Conservation (phyloP, 208 protist genomes). For the Acanthamoeba divionensis region DNA sequence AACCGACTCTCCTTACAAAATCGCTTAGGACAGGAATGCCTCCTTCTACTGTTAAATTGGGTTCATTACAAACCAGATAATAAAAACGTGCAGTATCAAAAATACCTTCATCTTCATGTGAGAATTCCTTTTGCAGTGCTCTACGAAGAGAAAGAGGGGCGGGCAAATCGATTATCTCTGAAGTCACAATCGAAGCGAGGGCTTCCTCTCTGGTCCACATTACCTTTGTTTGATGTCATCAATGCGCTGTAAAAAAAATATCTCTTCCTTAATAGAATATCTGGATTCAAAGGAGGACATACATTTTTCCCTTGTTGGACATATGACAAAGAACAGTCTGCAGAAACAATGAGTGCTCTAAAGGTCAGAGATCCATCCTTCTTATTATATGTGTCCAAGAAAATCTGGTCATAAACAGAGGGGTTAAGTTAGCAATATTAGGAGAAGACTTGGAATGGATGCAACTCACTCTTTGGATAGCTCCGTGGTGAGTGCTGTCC, state of each 20-base stretch:
- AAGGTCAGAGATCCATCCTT: background rate
- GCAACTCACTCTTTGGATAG: too few relatives aligned
- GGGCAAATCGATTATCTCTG: conserved; percentile 45
- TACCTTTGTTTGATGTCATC: background rate
- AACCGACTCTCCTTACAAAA: background rate
- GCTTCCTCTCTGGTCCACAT: conserved; percentile 45
- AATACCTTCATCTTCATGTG: background rate
- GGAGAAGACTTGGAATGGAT: too few relatives aligned
- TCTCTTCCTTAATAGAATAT: background rate
- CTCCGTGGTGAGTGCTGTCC: too few relatives aligned
- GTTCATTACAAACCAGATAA: background rate
- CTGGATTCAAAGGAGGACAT: background rate
- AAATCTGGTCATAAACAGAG: background rate
- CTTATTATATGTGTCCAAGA: background rate
- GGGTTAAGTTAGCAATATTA: too few relatives aligned
- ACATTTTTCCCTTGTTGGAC: background rate
- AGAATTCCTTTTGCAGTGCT: conserved; percentile 37
- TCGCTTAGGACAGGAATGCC: background rate
- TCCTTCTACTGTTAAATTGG: background rate
- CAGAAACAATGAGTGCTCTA: background rate
- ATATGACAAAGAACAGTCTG: conserved; percentile 1
- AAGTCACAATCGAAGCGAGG: background rate
- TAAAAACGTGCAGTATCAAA: background rate
- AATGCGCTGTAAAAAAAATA: background rate
- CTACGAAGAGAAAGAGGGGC: conserved; percentile 13